Evolutionary conservation across 306 rosid genomes (phyloP), one percentile per base, ranked within the genome.

Genomic region (Luffa acutangula): DNA sequence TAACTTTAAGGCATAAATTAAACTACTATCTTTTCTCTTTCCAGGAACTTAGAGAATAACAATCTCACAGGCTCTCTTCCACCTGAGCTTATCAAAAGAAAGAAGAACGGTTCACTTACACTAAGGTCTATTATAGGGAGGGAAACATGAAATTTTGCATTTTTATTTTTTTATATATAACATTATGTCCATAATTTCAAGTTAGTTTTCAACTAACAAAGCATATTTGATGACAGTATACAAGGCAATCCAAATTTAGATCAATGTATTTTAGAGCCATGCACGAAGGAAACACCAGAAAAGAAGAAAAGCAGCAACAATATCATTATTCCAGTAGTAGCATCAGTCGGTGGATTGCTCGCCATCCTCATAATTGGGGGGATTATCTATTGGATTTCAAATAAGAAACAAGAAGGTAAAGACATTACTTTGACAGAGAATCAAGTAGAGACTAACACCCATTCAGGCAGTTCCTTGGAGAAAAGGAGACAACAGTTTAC

Each of bases 271-370:
- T 3, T 79, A 60, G 80, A 53, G 77, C 78, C 88, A 57, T 91
- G 92, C 85, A 59, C 67, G 64, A 77, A 25, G 46, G 70, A 75
- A 39, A 74, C 46, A 65, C 21, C 7, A 15, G 60, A 79, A 43
- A 76, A 74, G 33, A 67, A 67, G 13, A 69, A 66, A 33, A 31
- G n/a, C 57, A 52, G 48, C 43, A 74, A 72, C 33, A 78, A 48
- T 58, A 62, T 85, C 49, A 8, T 87, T 18, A 70, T 87, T 81
- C 89, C 92, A 78, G 25, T 88, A n/a, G 79, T 80, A 45, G 84
- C 86, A 78, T 81, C 97, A 53, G 80, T 89, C 3, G 87, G 81
- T 72, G 94, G 92, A 53, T 74, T 86, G 60, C 77, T 82, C 48
- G 4, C 84, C 41, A 74, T 85, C 11, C 75, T 91, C 52, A 69